Base-by-base conservation (phyloP, 164 flowering plant genomes). In the Nymphaea colorata region DNA sequence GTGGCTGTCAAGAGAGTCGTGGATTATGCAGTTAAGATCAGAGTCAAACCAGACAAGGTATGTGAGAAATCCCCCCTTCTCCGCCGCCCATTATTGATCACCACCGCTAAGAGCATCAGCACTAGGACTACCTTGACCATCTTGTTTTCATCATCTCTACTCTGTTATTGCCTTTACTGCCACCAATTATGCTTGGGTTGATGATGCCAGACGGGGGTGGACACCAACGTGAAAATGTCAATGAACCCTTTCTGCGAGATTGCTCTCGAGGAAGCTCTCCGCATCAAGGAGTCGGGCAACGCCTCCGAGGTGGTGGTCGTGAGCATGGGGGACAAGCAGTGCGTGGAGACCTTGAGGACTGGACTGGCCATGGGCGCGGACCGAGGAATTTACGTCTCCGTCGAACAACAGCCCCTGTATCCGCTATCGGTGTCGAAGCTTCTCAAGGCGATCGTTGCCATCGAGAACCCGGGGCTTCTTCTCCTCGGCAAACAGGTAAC, bases 161-260 rank as follows among this genome's bases (percentile, higher is more conserved):
- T 41, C 17, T 16, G 6, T 43, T 6, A 4, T 65, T 25, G 36
- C 36, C 36, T 25, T 25, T 25, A 25, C 36, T 25, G 36, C 36
- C 36, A 25, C 36, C 36, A 25, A 25, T 51, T 15, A 51, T 51
- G 8, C 57, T 51, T 51, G 57, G 14, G 14, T 51, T 51, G 57
- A 15, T 51, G 57, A 15, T 51, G 3, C 45, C 76, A 90, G 96
- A 89, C 78, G 2, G 97, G 97, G 14, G 94, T 93, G 11, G 97
- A 87, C 45, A 82, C 69, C 66, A 94, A 89, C 69, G 90, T 94
- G 70, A 94, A 94, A 81, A 91, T 94, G 97, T 89, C 97, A 74
- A 91, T 94, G 98, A 91, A 94, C 75, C 98, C 97, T 2, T 94
- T 94, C 51, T 94, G 98, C 72, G 97, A 94, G 79, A 91, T 94